phyloP scores from a whole-genome alignment of 176 grass and related monocot genomes.

The Zea luxurians region DNA sequence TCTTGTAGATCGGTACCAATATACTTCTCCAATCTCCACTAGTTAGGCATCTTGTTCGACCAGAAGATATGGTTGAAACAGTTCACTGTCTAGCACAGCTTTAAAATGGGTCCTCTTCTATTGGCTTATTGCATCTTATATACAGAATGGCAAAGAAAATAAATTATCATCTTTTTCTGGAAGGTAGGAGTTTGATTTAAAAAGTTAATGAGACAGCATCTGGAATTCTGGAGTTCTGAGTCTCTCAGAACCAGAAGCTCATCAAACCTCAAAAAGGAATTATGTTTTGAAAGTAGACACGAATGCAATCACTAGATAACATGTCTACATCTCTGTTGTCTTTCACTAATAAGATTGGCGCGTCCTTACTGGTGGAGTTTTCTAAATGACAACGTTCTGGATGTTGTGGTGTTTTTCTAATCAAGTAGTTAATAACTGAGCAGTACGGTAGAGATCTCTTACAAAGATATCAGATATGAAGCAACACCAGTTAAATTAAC shows the following conservation, averaged over 20 bases:
- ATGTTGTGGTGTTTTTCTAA: background rate
- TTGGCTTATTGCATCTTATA: background rate
- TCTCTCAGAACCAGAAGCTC: background rate
- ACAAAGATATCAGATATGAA: background rate
- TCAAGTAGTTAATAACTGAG: background rate
- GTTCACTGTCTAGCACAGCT: background rate
- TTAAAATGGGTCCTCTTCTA: background rate
- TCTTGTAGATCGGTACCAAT: too few species aligned
- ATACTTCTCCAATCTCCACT: too few species aligned
- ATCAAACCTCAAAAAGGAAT: background rate
- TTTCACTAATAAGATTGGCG: slow-evolving; percentile 1
- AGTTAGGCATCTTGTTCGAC: too few species aligned
- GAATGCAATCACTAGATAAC: background rate
- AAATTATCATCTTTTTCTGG: background rate
- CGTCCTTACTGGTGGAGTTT: background rate
- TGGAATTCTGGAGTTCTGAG: background rate
- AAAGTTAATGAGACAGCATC: background rate
- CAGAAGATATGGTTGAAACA: too few species aligned
- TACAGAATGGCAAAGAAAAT: background rate
- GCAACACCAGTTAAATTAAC: background rate
- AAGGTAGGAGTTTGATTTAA: background rate
- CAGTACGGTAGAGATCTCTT: background rate
- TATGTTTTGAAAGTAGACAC: background rate
- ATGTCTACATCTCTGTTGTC: background rate
- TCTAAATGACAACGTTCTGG: background rate